Conservation (phyloP, 352 stramenopile genomes). For the Globisporangium lucens region DNA sequence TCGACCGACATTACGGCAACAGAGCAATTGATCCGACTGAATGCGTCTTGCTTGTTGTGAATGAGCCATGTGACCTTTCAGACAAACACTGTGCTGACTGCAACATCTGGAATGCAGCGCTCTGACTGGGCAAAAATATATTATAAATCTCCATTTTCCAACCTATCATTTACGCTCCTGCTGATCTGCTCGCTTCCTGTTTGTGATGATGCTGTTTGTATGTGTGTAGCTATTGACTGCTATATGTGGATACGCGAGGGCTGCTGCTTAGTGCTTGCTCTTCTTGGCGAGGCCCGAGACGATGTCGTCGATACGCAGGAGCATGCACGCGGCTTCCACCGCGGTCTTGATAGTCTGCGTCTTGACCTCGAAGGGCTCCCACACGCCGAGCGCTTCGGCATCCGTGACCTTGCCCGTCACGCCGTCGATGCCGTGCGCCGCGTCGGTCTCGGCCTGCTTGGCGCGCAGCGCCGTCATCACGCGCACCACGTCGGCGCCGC, state of each 20-base stretch:
- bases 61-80: constrained; percentile 34
- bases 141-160: constrained; percentile 42
- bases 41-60: not conserved
- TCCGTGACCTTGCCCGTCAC: constrained; percentile 90
- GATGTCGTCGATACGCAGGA: constrained; percentile 99
- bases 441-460: constrained; percentile 87
- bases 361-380: constrained; percentile 99
- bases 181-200: not conserved
- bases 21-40: not conserved
- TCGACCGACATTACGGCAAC: constrained; percentile 42
- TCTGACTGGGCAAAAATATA: constrained; percentile 58
- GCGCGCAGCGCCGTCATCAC: constrained; percentile 96
- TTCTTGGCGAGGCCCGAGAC: constrained; percentile 98
- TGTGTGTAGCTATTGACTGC: constrained; percentile 10
- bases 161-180: constrained; percentile 14
- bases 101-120: constrained; percentile 5
- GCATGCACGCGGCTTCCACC: constrained; percentile 97
- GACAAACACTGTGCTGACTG: not conserved
- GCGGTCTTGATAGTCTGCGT: constrained; percentile 99
- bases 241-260: constrained; percentile 5
- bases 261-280: constrained; percentile 58
- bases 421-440: constrained; percentile 76
- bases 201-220: not conserved
- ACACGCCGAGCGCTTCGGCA: constrained; percentile 96
- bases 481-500: constrained; percentile 97